phyloP scores from a whole-genome alignment of 805 yeast genomes.

The Candida golubevii region DNA sequence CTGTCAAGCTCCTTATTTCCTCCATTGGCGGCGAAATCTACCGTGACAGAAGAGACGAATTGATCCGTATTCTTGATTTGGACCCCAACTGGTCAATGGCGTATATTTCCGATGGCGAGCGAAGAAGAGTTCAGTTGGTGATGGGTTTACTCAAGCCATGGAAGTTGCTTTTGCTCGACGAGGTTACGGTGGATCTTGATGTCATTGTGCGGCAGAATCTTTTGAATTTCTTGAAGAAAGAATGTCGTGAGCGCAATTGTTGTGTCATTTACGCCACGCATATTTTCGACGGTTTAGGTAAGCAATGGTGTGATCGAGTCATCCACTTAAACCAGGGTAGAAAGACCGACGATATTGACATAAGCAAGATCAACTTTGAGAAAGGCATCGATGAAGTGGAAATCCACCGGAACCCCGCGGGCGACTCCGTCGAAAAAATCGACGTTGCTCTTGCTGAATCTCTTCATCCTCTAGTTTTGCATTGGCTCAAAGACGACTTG shows the following conservation, averaged over 20 bases:
- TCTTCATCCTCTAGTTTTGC: conserved; percentile 68
- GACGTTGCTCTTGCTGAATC: conserved; percentile 44
- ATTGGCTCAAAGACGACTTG: conserved; percentile 59
- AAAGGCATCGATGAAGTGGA: conserved; percentile 29
- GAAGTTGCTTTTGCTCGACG: conserved; percentile 83
- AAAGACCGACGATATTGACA: conserved; percentile 35
- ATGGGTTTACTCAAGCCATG: conserved; percentile 94
- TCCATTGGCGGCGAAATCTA: conserved; percentile 70
- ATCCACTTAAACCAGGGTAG: conserved; percentile 73
- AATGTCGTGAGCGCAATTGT: conserved; percentile 64
- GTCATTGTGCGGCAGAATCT: conserved; percentile 82
- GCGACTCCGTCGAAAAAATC: conserved; percentile 26
- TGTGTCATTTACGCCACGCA: conserved; percentile 93
- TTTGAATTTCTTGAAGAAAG: conserved; percentile 64
- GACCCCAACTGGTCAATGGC: conserved; percentile 92
- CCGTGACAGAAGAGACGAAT: conserved; percentile 69
- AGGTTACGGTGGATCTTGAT: conserved; percentile 94
- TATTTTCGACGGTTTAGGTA: conserved; percentile 89
- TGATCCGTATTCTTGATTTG: conserved; percentile 76
- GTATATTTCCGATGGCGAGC: conserved; percentile 87
- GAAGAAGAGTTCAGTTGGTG: conserved; percentile 87
- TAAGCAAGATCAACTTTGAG: conserved; percentile 26
- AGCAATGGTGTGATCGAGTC: conserved; percentile 78
- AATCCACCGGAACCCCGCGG: conserved; percentile 9
- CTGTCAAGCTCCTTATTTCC: conserved; percentile 71